These are phyloP conservation scores for Rubroshorea leprosula DNA, from an alignment of 345 rosid species.

Conservation along the genomic window DNA sequence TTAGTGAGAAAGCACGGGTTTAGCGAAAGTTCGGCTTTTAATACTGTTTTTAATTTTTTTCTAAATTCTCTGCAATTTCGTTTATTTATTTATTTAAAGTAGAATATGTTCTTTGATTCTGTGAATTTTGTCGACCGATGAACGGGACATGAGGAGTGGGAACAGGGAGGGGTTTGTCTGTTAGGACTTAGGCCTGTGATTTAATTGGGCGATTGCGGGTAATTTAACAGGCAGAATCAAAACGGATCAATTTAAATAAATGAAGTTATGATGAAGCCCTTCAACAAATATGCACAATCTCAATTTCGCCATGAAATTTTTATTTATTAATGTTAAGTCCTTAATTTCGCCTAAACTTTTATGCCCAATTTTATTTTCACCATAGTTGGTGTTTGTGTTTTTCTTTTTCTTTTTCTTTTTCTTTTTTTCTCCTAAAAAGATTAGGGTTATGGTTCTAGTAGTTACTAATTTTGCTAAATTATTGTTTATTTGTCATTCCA, in stretches of 20 bases:
- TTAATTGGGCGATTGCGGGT: constrained; percentile 2
- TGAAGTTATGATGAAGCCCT: not conserved
- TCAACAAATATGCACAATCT: too few relatives aligned
- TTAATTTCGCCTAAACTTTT: too few relatives aligned
- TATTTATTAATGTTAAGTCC: too few relatives aligned
- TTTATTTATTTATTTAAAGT: not conserved
- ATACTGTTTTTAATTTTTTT: not conserved
- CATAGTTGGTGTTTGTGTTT: too few relatives aligned
- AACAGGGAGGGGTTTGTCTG: constrained; percentile 1
- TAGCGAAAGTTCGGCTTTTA: constrained; percentile 24
- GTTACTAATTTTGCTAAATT: too few relatives aligned
- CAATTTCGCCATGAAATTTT: too few relatives aligned
- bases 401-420: too few relatives aligned
- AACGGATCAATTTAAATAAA: not conserved
- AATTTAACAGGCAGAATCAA: constrained; percentile 4
- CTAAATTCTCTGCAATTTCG: not conserved
- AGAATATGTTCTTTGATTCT: constrained; percentile 13
- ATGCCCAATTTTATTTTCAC: too few relatives aligned
- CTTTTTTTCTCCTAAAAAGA: too few relatives aligned
- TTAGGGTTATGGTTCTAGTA: too few relatives aligned
- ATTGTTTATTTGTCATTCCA: too few relatives aligned
- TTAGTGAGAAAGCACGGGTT: constrained; percentile 19
- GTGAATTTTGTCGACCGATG: constrained; percentile 15
- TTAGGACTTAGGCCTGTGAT: constrained; percentile 1
- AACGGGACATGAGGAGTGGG: not conserved